Conservation (phyloP, 208 protist species). For the Angomonas deanei region DNA sequence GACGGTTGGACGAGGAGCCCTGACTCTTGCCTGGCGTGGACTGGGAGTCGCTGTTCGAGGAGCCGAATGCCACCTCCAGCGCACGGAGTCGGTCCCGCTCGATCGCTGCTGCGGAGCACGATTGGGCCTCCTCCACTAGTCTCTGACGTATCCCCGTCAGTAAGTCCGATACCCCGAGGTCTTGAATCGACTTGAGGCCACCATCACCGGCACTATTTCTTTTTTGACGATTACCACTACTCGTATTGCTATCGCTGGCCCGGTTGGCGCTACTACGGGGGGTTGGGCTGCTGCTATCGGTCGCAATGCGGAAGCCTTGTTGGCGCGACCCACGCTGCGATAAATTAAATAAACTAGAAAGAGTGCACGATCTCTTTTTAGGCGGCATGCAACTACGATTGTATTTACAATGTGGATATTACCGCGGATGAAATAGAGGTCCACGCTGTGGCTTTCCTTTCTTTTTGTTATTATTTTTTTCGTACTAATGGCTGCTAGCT, state of each 20-base stretch:
- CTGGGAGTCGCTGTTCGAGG: background rate
- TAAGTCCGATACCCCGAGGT: background rate
- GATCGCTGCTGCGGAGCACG: conserved; percentile 13
- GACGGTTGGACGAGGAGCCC: background rate
- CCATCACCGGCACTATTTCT: background rate
- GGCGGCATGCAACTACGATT: no score
- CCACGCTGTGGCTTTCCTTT: no score
- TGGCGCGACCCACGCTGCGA: conserved; percentile 7
- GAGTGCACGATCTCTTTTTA: background rate
- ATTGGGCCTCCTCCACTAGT: background rate
- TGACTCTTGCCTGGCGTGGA: background rate
- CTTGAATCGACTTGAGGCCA: background rate
- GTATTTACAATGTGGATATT: no score
- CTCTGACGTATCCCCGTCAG: background rate
- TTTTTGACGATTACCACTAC: background rate
- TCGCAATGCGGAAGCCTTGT: background rate
- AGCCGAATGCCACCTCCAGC: conserved; percentile 55
- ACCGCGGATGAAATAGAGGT: no score
- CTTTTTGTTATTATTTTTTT: no score
- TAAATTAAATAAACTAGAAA: conserved; percentile 45
- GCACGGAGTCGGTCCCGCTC: conserved; percentile 56
- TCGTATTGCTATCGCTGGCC: background rate
- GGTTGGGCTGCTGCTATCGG: background rate
- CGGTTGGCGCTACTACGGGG: background rate
- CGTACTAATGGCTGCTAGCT: no score